These are phyloP conservation scores for Hypoxylon sp. DNA, from an alignment of 2,329 filamentous ascomycete species.

Conservation along the genomic window DNA sequence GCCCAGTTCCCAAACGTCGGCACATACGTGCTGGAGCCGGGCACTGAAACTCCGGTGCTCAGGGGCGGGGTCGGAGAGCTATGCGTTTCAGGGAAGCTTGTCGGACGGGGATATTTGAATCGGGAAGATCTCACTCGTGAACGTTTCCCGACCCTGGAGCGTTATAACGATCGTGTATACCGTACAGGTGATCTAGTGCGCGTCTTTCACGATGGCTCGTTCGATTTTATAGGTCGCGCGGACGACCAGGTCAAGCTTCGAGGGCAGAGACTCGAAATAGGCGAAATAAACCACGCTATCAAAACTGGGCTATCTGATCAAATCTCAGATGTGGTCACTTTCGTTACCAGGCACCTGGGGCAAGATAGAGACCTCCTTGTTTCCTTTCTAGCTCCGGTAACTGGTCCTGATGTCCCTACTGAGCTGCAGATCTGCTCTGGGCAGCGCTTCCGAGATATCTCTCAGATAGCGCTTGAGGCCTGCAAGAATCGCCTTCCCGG, in stretches of 20 bases:
- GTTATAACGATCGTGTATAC: conserved; percentile 73
- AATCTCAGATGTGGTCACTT: conserved; percentile 76
- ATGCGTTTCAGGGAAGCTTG: conserved; percentile 85
- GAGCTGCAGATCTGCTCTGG: conserved; percentile 44
- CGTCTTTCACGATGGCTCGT: conserved; percentile 79
- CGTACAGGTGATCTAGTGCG: conserved; percentile 89
- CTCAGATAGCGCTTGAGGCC: conserved; percentile 61
- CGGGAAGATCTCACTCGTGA: conserved; percentile 78
- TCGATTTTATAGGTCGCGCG: conserved; percentile 86
- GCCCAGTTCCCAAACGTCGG: conserved; percentile 88
- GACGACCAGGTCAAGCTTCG: conserved; percentile 94
- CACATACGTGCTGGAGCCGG: conserved; percentile 77
- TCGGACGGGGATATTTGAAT: conserved; percentile 90
- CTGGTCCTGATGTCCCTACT: neutral
- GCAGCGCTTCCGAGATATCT: conserved; percentile 50
- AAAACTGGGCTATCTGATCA: conserved; percentile 60
- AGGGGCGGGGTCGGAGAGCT: conserved; percentile 85
- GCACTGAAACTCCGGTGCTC: conserved; percentile 75
- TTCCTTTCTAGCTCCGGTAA: conserved; percentile 69
- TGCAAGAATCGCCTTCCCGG: conserved; percentile 75
- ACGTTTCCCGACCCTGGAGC: conserved; percentile 72
- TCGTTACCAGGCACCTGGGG: conserved; percentile 74
- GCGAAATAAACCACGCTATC: conserved; percentile 89
- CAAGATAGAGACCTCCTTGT: conserved; percentile 85
- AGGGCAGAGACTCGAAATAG: conserved; percentile 87